A percentile compares a stretch with the other conserved stretches of the same genome.
Conservation (phyloP, 202 grass and related monocot species). For the Hordeum pubiflorum region DNA sequence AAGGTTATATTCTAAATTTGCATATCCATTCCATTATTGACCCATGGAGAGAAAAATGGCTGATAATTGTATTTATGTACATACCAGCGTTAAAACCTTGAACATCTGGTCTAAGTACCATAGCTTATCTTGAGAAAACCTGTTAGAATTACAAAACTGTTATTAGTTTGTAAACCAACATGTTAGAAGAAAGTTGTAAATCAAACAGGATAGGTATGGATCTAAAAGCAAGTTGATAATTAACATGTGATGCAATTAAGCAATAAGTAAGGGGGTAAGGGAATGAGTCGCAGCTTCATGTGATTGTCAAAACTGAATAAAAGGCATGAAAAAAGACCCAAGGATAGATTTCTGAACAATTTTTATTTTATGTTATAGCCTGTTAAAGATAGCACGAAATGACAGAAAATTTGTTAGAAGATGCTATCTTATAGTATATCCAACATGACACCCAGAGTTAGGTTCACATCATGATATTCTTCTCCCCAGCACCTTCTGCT, state of each 20-base stretch:
- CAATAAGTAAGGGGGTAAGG: not conserved
- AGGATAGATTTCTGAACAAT: not conserved
- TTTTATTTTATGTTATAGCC: not conserved
- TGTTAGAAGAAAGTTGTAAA: not conserved
- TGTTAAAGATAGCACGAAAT: not conserved
- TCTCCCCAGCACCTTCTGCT: not conserved
- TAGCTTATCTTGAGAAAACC: constrained; percentile 92
- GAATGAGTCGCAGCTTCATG: not conserved
- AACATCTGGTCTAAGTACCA: constrained; percentile 99
- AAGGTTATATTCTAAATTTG: constrained; percentile 25
- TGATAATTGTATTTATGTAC: constrained; percentile 25
- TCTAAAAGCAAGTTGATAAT: not conserved
- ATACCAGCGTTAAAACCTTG: constrained; percentile 93
- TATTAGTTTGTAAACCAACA: constrained; percentile 9
- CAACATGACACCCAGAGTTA: not conserved
- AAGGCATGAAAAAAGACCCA: constrained; percentile 4
- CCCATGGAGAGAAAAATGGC: not conserved
- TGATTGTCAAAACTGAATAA: not conserved
- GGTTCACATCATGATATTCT: not conserved
- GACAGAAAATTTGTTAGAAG: not conserved
- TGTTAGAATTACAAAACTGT: constrained; percentile 32
- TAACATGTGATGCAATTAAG: not conserved
- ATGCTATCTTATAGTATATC: not conserved
- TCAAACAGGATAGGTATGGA: constrained; percentile 10
- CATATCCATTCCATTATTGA: constrained; percentile 1